These are phyloP conservation scores for Ophryocystis elektroscirrha DNA, from an alignment of 169 alveolate genomes.

Conservation along the genomic window DNA sequence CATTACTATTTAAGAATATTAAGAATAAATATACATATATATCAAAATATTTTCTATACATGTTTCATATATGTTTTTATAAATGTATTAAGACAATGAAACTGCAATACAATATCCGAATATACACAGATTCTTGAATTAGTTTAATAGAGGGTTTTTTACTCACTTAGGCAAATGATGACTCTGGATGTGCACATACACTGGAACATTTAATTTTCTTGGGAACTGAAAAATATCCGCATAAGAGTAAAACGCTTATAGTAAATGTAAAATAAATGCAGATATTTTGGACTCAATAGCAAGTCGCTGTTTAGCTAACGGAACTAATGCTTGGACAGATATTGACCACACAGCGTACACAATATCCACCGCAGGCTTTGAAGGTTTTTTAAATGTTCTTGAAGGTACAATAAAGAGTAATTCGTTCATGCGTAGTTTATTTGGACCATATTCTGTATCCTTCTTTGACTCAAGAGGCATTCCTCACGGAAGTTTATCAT, in stretches of 20 bases:
- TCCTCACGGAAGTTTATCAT: background rate
- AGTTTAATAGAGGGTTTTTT: background rate
- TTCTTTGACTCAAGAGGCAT: background rate
- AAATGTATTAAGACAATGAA: no score
- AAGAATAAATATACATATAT: no score
- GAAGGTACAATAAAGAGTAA: no score
- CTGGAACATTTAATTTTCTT: background rate
- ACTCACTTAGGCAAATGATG: background rate
- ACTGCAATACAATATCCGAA: no score
- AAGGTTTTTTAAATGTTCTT: background rate
- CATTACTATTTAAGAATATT: no score
- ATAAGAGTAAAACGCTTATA: no score
- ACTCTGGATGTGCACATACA: background rate
- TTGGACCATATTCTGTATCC: background rate
- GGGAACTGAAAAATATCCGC: background rate
- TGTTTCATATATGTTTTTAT: no score
- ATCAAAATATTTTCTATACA: no score
- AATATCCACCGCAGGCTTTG: background rate
- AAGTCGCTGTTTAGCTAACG: background rate
- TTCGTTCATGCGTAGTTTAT: no score
- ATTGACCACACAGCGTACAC: background rate
- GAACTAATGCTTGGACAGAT: background rate
- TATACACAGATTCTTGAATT: no score
- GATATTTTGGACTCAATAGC: background rate
- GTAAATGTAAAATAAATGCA: no score